Conservation (phyloP, 306 rosid species). For the Vicia sativa region DNA sequence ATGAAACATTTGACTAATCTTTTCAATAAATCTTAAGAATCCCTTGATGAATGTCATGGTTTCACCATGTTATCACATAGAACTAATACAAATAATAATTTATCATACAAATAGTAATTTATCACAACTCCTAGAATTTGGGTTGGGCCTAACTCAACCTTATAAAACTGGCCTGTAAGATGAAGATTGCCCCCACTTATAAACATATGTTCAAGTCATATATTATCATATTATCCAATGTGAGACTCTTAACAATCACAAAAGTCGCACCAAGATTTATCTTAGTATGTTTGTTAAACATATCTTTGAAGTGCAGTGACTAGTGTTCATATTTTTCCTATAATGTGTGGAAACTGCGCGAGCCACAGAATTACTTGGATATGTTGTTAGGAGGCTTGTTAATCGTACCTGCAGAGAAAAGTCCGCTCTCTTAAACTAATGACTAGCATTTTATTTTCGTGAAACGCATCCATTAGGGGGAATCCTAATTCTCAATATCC, state of each 20-base stretch:
- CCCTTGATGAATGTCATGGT: slow-evolving; percentile 25
- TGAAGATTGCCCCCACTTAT: no score
- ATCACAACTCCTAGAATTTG: neutral
- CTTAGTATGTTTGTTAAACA: slow-evolving; percentile 1
- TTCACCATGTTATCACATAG: slow-evolving; percentile 13
- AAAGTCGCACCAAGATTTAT: slow-evolving; percentile 15
- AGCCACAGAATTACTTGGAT: slow-evolving; percentile 20
- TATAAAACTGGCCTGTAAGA: no score
- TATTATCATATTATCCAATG: slow-evolving; percentile 8
- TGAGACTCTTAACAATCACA: neutral
- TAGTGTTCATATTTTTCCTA: slow-evolving; percentile 9
- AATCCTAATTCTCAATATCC: slow-evolving; percentile 16
- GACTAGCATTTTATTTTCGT: neutral
- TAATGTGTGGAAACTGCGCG: slow-evolving; percentile 13
- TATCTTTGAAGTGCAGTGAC: slow-evolving; percentile 13
- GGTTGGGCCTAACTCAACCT: no score
- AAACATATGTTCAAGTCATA: no score
- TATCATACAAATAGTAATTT: neutral
- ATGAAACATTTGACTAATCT: slow-evolving; percentile 6
- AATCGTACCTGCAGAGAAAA: neutral
- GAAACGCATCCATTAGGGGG: slow-evolving; percentile 5
- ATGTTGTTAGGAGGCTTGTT: slow-evolving; percentile 12
- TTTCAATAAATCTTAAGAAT: slow-evolving; percentile 19
- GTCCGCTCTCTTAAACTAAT: neutral
- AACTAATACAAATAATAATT: slow-evolving; percentile 8